Conservation (phyloP, 164 flowering plant species). For the Annona squamosa region DNA sequence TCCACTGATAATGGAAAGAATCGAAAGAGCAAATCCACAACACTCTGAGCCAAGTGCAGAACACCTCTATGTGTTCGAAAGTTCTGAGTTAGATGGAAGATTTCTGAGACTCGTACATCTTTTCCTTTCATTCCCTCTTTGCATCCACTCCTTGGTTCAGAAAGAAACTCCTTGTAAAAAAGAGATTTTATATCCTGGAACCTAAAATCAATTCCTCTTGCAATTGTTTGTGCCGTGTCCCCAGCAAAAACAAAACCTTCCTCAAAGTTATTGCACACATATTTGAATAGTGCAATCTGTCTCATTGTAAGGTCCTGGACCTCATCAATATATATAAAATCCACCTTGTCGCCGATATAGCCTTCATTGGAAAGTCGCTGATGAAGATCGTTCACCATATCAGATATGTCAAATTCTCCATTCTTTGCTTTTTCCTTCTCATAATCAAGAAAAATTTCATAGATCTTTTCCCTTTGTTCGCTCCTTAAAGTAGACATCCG, state of each 20-base stretch:
- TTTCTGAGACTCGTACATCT: slow-evolving; percentile 33
- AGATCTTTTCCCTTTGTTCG: slow-evolving; percentile 40
- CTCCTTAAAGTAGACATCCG: slow-evolving; percentile 37
- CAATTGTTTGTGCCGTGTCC: slow-evolving; percentile 81
- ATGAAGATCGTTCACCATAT: slow-evolving; percentile 65
- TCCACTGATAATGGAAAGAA: slow-evolving; percentile 61
- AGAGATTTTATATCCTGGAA: slow-evolving; percentile 25
- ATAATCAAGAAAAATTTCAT: slow-evolving; percentile 49
- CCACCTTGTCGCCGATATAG: slow-evolving; percentile 40
- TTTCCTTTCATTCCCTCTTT: slow-evolving; percentile 22
- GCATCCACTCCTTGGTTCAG: slow-evolving; percentile 18
- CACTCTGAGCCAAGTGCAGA: slow-evolving; percentile 61
- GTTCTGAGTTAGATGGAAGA: slow-evolving; percentile 51
- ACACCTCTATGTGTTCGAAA: slow-evolving; percentile 77
- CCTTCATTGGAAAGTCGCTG: slow-evolving; percentile 29
- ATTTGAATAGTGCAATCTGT: slow-evolving; percentile 63
- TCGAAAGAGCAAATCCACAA: slow-evolving; percentile 46
- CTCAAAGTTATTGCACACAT: slow-evolving; percentile 47
- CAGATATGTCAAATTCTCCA: slow-evolving; percentile 69
- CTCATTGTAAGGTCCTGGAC: slow-evolving; percentile 83
- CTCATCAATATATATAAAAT: slow-evolving; percentile 78
- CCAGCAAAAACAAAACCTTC: slow-evolving; percentile 81
- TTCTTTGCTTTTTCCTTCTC: slow-evolving; percentile 47
- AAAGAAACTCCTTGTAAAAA: slow-evolving; percentile 58
- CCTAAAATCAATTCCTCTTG: slow-evolving; percentile 31